phyloP scores from a whole-genome alignment of 2,329 filamentous ascomycete genomes.

The Tolypocladium cylindrosporum region DNA sequence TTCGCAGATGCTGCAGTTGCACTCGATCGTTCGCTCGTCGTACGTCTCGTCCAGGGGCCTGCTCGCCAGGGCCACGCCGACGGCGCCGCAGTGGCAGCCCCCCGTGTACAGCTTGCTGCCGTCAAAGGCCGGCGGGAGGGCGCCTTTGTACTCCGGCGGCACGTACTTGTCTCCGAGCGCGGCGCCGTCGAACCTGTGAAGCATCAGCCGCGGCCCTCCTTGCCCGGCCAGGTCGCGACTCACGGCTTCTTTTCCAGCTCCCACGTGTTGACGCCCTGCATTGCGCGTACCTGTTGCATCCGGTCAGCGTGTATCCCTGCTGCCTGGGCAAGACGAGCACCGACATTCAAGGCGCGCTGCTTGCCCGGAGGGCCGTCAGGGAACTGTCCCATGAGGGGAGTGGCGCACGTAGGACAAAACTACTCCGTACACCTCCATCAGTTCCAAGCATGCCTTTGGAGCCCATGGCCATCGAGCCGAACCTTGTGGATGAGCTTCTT shows the following conservation, averaged over 20 bases:
- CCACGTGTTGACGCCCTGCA: slow-evolving; percentile 35
- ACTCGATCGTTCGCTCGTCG: slow-evolving; percentile 24
- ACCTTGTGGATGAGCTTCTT: slow-evolving; percentile 32
- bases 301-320: background rate
- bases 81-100: slow-evolving; percentile 42
- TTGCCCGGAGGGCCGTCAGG: background rate
- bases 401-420: slow-evolving; percentile 44
- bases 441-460: background rate
- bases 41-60: slow-evolving; percentile 30
- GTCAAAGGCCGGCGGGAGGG: slow-evolving; percentile 27
- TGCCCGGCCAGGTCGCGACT: slow-evolving; percentile 5
- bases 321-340: background rate
- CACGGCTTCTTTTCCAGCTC: slow-evolving; percentile 25
- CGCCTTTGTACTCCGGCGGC: slow-evolving; percentile 26
- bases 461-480: background rate
- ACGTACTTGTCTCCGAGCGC: slow-evolving; percentile 21
- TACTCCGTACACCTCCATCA: slow-evolving; percentile 10
- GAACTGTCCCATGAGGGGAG: slow-evolving; percentile 24
- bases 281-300: slow-evolving; percentile 23
- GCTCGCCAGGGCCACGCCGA: slow-evolving; percentile 31
- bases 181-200: slow-evolving; percentile 27
- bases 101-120: slow-evolving; percentile 33
- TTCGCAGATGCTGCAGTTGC: slow-evolving; percentile 42
- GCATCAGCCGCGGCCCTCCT: background rate
- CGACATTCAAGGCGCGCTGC: slow-evolving; percentile 6